A percentile compares a stretch with the other conserved stretches of the same genome.
Conservation (phyloP, 495 filamentous ascomycete genomes). For the Talaromyces adpressus region DNA sequence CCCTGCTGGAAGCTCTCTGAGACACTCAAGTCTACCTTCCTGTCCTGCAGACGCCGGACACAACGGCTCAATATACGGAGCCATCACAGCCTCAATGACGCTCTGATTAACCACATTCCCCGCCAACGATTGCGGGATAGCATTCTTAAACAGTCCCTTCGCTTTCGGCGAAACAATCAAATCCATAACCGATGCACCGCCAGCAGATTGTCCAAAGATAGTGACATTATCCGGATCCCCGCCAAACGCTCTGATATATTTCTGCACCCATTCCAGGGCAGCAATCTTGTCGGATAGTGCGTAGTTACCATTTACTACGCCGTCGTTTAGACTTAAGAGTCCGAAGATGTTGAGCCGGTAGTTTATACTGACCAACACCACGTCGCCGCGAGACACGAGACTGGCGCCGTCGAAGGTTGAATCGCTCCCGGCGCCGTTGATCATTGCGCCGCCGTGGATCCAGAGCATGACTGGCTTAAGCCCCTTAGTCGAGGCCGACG, state of each 20-base stretch:
- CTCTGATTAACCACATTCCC: neutral
- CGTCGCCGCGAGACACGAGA: slow-evolving; percentile 38
- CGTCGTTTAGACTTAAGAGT: slow-evolving; percentile 24
- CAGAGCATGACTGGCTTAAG: slow-evolving; percentile 39
- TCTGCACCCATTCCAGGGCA: slow-evolving; percentile 43
- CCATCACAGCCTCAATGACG: neutral
- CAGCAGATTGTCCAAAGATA: slow-evolving; percentile 47
- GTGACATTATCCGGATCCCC: slow-evolving; percentile 43
- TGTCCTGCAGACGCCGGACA: neutral
- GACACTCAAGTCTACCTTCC: neutral
- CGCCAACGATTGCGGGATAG: slow-evolving; percentile 20
- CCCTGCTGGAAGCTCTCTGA: neutral
- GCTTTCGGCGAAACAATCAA: slow-evolving; percentile 33
- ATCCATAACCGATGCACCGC: slow-evolving; percentile 48
- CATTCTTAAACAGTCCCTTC: slow-evolving; percentile 24
- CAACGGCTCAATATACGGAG: neutral
- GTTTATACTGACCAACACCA: slow-evolving; percentile 44
- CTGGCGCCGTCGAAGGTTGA: slow-evolving; percentile 33
- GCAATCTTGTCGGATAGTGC: slow-evolving; percentile 32
- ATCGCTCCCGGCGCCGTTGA: slow-evolving; percentile 29
- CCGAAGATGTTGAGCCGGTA: slow-evolving; percentile 37
- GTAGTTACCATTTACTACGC: slow-evolving; percentile 28
- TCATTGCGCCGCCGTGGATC: slow-evolving; percentile 44
- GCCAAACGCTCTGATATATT: slow-evolving; percentile 43
- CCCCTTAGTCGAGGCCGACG: neutral